A percentile compares a stretch with the other conserved stretches of the same genome.
These are phyloP conservation scores for Primulina eburnea DNA, from an alignment of 257 asterid species.

Conservation along the genomic window DNA sequence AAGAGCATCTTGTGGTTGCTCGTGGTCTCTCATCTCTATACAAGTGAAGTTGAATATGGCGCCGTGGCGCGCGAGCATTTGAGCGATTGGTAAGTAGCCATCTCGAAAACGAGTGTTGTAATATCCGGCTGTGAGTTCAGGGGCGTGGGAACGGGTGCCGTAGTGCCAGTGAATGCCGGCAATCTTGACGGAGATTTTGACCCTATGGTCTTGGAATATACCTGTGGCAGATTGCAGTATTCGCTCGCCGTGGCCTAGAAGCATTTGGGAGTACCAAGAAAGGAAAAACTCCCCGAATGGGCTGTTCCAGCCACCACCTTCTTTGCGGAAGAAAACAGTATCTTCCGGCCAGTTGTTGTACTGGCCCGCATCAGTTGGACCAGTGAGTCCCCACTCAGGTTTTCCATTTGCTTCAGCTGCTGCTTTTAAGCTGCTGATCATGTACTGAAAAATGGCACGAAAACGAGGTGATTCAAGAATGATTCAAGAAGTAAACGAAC, in stretches of 20 bases:
- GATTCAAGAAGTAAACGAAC: background rate
- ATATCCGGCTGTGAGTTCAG: slow-evolving; percentile 94
- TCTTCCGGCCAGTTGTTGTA: slow-evolving; percentile 99
- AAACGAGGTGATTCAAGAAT: background rate
- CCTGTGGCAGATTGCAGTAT: slow-evolving; percentile 55
- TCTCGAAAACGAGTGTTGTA: slow-evolving; percentile 80
- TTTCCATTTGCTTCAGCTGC: slow-evolving; percentile 79
- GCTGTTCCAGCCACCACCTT: slow-evolving; percentile 74
- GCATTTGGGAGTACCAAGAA: slow-evolving; percentile 85
- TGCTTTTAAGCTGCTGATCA: slow-evolving; percentile 80
- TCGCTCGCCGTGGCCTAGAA: slow-evolving; percentile 79
- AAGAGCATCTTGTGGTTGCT: slow-evolving; percentile 88
- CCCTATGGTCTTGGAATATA: slow-evolving; percentile 44
- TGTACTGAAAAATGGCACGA: slow-evolving; percentile 52
- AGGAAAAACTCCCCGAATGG: slow-evolving; percentile 86
- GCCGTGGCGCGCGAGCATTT: slow-evolving; percentile 78
- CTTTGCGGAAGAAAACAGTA: slow-evolving; percentile 82
- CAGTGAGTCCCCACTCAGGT: slow-evolving; percentile 88
- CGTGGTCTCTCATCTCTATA: slow-evolving; percentile 90
- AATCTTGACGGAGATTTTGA: slow-evolving; percentile 79
- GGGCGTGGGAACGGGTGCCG: slow-evolving; percentile 93
- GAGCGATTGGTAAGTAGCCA: slow-evolving; percentile 93
- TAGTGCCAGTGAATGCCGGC: slow-evolving; percentile 99
- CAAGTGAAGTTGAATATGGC: slow-evolving; percentile 93
- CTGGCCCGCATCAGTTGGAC: slow-evolving; percentile 89